Conservation (phyloP, 2,329 filamentous ascomycete genomes). For the Fusarium graminum region DNA sequence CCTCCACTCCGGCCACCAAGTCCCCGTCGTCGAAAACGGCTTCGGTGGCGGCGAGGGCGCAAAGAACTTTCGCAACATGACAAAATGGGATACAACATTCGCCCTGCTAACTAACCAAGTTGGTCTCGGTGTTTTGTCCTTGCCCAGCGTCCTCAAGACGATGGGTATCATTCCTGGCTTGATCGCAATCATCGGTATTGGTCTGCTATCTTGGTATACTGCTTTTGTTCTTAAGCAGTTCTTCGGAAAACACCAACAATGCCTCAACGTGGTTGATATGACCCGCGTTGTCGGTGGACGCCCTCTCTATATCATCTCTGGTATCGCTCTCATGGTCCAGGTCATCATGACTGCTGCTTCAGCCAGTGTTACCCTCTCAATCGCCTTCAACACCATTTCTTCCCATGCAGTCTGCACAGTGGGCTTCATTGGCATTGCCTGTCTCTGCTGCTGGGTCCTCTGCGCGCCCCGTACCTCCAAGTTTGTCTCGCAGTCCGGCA, state of each 20-base stretch:
- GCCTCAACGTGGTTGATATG: constrained; percentile 79
- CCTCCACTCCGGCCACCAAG: constrained; percentile 35
- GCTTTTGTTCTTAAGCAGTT: constrained; percentile 71
- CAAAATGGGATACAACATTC: constrained; percentile 53
- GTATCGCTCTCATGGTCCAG: constrained; percentile 77
- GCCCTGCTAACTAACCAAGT: constrained; percentile 54
- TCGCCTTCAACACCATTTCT: constrained; percentile 77
- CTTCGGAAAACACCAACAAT: constrained; percentile 75
- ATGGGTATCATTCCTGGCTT: constrained; percentile 76
- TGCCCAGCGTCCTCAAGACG: constrained; percentile 77
- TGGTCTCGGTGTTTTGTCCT: constrained; percentile 69
- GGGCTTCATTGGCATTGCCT: constrained; percentile 72
- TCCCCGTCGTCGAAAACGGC: constrained; percentile 46
- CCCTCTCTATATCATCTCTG: constrained; percentile 46
- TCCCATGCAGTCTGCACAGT: constrained; percentile 74
- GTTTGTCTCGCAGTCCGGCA: constrained; percentile 51
- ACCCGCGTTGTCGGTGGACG: constrained; percentile 63
- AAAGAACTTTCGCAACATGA: constrained; percentile 53
- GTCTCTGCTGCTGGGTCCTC: constrained; percentile 71
- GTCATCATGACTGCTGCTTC: constrained; percentile 78
- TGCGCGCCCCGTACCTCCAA: constrained; percentile 77
- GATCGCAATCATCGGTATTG: constrained; percentile 73
- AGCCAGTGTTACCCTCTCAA: constrained; percentile 74
- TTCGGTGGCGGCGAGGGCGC: constrained; percentile 49
- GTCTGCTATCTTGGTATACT: constrained; percentile 74